Base-by-base conservation (phyloP, 768 basidiomycete genomes). In the Coprinellus micaceus region DNA sequence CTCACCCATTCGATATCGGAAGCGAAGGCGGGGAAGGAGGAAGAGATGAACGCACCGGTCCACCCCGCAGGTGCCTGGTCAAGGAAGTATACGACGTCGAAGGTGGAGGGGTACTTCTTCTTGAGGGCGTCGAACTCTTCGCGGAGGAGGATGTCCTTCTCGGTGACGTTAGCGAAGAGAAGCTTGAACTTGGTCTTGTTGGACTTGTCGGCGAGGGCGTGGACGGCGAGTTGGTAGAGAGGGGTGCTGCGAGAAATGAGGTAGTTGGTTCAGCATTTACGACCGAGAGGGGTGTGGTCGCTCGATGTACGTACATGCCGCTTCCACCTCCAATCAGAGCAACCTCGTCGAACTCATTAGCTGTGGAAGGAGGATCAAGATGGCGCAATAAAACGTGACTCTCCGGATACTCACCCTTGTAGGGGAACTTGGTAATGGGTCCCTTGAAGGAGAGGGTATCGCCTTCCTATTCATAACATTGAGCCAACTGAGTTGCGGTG, bases 151-250 rank as follows among this genome's bases (percentile, higher is more conserved):
- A 99, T 97, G 67, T 99, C 97, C 52, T 82, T 77, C 67, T 94
- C 91, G 13, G 92, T 83, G 37, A 94, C 81, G 70, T 98, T 98
- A 37, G 91, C 86, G 72, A 90, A 98, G 63, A 99, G 74, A 54
- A 98, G 78, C 46, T 87, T 96, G 78, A 92, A 97, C 64, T 94
- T 94, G 58, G 97, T 98, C 76, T 86, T 92, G 83, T 98, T 97
- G 40, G 72, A 63, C 29, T 82, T 78, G 65, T 91, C 86, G 1
- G 84, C 63, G 43, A 83, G 82, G 9, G 91, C 88, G 67, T 94
- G 84, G 43, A 77, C 77, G 44, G 95, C 66, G 63, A 97, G 74
- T 71, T 93, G 91, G 74, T 89, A 93, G 45, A 94, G 80, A 2
- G 91, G 91, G 9, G 91, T 88, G 59, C 89, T 92, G 63, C 28